Evolutionary conservation across 345 rosid species (phyloP), one percentile per base, ranked within the genome.

Genomic region (Clausena lansium): DNA sequence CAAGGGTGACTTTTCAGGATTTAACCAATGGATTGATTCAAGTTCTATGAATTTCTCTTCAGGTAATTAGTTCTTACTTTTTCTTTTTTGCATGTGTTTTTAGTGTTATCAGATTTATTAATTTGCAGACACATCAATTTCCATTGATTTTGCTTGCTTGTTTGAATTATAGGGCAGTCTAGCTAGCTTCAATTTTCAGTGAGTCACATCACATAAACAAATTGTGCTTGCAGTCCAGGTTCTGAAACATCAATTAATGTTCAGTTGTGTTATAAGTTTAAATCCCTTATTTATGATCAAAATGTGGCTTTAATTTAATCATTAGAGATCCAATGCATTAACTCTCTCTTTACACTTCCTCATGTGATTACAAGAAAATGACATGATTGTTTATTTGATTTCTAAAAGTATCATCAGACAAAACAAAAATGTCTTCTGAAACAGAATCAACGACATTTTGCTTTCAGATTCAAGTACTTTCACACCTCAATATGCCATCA

Each of bases 1-100:
- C 70, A 81, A 84, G 76, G 65, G 58, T 9, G 73, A 47, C 9
- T 75, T 82, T 19, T 74, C 71, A 47, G 83, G 71, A 5, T 75
- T 76, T 70, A 57, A 72, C n/a, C 58, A 70, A 5, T 83, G 78
- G 81, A 35, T 9, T 76, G 84, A 76, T 66, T 24, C 82, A 59
- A 77, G 33, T 73, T 62, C 82, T 47, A 38, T 67, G 32, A 38
- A 47, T 76, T 64, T 81, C 41, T 73, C 83, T 62, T 69, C 89
- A 85, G 89, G 91, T 85, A 30, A 19, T 14, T 17, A 25, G 86
- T 62, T 62, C 35, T 9, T 19, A 9, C 33, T 22, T 57, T 60
- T 20, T 22, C 27, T 64, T 19, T 52, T 70, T 28, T 70, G 25
- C 63, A 54, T 1, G 28, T 5, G 25, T 45, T 70, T 22, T 10